phyloP scores from a whole-genome alignment of 345 rosid species.

The Clausena lansium region DNA sequence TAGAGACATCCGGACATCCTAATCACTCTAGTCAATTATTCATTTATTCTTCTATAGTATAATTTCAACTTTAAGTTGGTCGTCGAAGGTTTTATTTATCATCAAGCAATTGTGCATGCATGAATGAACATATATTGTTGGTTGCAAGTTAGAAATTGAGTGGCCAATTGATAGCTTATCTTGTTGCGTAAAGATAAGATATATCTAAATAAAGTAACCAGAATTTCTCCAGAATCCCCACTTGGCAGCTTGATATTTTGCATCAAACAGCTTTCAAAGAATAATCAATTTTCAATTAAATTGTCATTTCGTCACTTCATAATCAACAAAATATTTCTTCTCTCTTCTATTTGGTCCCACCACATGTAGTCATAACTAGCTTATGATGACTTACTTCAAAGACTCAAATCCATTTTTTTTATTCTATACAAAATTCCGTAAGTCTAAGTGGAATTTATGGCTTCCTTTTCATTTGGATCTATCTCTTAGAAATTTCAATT shows the following conservation, averaged over 20 bases:
- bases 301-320: background rate
- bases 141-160: background rate
- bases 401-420: too few relatives aligned
- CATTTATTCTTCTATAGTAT: background rate
- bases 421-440: too few relatives aligned
- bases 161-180: conserved; percentile 4
- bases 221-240: background rate
- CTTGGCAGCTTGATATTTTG: background rate
- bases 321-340: background rate
- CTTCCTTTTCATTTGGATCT: too few relatives aligned
- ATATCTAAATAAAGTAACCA: background rate
- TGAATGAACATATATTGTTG: background rate
- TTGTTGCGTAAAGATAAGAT: background rate
- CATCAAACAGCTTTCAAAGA: background rate
- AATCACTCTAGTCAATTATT: background rate
- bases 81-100: background rate
- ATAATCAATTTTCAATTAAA: background rate
- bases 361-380: background rate
- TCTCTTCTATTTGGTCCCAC: background rate
- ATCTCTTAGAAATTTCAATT: too few relatives aligned
- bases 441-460: too few relatives aligned
- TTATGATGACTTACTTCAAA: background rate
- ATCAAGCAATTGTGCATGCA: background rate
- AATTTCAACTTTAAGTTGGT: background rate
- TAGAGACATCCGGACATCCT: background rate